Evolutionary conservation across 23 red algal genomes (phyloP).

Genomic region (Gracilariopsis chorda): DNA sequence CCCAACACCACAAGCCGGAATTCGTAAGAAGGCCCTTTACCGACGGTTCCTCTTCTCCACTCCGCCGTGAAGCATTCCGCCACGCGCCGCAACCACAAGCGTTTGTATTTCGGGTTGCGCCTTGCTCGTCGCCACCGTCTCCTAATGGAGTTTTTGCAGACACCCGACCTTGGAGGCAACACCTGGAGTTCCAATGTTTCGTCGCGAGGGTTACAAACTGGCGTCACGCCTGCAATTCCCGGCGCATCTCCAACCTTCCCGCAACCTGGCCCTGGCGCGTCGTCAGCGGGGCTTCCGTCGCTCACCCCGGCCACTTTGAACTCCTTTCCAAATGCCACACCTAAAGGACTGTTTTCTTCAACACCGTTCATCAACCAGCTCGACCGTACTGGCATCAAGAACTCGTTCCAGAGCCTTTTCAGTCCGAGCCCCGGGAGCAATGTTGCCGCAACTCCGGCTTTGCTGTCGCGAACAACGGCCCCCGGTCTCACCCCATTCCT

Average conservation of each 20-base stretch:
- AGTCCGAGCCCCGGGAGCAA: background rate
- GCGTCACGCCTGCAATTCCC: background rate
- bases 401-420: constrained; percentile 69
- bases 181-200: background rate
- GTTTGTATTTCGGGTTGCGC: background rate
- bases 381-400: constrained; percentile 62
- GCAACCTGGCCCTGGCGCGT: background rate
- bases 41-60: background rate
- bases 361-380: constrained; percentile 4
- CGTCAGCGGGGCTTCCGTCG: background rate
- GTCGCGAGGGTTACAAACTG: background rate
- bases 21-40: background rate
- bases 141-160: constrained; percentile 28
- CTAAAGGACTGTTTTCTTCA: background rate
- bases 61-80: background rate
- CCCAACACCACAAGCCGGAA: background rate
- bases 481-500: constrained; percentile 54
- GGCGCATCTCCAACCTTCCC: background rate
- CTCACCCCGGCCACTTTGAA: background rate
- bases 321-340: background rate
- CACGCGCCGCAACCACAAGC: background rate
- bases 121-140: background rate
- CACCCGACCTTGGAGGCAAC: background rate
- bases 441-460: constrained; percentile 7
- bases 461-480: background rate